These are phyloP conservation scores for Toxicodendron radicans DNA, from an alignment of 345 rosid genomes.

Conservation along the genomic window DNA sequence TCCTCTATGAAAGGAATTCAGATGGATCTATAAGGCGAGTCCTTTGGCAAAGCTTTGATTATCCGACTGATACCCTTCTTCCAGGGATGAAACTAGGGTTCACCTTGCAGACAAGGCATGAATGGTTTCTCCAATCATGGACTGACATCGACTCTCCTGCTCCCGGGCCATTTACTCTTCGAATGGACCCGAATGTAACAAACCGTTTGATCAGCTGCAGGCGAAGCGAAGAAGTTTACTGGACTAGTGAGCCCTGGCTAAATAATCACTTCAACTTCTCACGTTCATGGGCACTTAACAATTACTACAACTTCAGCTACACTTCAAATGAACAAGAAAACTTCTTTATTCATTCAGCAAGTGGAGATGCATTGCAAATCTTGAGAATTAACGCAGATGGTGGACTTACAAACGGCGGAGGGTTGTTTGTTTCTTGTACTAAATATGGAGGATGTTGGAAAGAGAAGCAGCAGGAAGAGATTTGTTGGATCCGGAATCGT, in stretches of 20 bases:
- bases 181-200: slow-evolving; percentile 29
- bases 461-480: not conserved
- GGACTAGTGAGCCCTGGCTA: slow-evolving; percentile 32
- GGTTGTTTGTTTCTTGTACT: not conserved
- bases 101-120: slow-evolving; percentile 27
- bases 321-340: slow-evolving; percentile 28
- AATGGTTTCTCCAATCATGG: slow-evolving; percentile 5
- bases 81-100: slow-evolving; percentile 52
- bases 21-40: slow-evolving; percentile 23
- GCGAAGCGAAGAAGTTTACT: slow-evolving; percentile 20
- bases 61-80: slow-evolving; percentile 16
- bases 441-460: not conserved
- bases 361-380: not conserved
- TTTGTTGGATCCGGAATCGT: not conserved
- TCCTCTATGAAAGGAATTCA: slow-evolving; percentile 29
- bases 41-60: slow-evolving; percentile 6
- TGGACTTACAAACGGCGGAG: not conserved
- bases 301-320: not conserved
- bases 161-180: slow-evolving; percentile 29
- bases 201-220: slow-evolving; percentile 26
- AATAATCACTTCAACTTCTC: slow-evolving; percentile 15
- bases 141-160: slow-evolving; percentile 12
- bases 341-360: slow-evolving; percentile 19
- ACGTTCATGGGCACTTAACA: not conserved
- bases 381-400: not conserved